These are phyloP conservation scores for Picea mariana DNA, from an alignment of 83 land plant genomes.

Conservation along the genomic window DNA sequence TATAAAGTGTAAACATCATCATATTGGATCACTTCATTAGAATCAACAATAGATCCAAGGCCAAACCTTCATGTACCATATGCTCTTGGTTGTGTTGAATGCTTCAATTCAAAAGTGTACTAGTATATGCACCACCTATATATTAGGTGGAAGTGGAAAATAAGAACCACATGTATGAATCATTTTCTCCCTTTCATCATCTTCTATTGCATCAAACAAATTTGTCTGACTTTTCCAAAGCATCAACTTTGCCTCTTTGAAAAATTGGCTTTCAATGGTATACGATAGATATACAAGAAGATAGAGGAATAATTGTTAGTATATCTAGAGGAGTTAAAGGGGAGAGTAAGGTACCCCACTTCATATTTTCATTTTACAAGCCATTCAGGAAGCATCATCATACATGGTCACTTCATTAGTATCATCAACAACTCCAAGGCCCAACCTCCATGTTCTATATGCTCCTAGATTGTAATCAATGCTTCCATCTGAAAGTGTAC, in stretches of 20 bases:
- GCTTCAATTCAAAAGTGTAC: conserved; percentile 81
- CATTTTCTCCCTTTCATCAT: conserved; percentile 61
- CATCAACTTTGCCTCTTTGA: conserved; percentile 89
- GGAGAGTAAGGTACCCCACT: conserved; percentile 94
- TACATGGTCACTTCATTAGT: no score
- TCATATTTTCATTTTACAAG: conserved; percentile 95
- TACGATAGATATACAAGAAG: conserved; percentile 62
- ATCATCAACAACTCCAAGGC: no score
- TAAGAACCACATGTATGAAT: conserved; percentile 86
- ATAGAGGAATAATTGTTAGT: conserved; percentile 90
- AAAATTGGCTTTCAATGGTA: conserved; percentile 54
- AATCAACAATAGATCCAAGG: no score
- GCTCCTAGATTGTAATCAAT: conserved; percentile 76
- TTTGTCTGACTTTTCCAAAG: conserved; percentile 73
- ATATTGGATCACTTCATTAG: no score
- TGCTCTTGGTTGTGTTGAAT: conserved; percentile 75
- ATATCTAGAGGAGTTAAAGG: conserved; percentile 91
- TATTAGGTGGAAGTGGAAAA: conserved; percentile 81
- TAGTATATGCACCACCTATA: conserved; percentile 75
- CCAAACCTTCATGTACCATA: no score
- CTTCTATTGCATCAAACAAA: conserved; percentile 35
- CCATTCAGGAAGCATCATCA: conserved; percentile 67
- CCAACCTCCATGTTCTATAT: not conserved
- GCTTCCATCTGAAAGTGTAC: conserved; percentile 81
- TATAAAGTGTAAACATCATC: no score